phyloP scores from a whole-genome alignment of 2,329 filamentous ascomycete genomes.

The Ophiostoma quercus region DNA sequence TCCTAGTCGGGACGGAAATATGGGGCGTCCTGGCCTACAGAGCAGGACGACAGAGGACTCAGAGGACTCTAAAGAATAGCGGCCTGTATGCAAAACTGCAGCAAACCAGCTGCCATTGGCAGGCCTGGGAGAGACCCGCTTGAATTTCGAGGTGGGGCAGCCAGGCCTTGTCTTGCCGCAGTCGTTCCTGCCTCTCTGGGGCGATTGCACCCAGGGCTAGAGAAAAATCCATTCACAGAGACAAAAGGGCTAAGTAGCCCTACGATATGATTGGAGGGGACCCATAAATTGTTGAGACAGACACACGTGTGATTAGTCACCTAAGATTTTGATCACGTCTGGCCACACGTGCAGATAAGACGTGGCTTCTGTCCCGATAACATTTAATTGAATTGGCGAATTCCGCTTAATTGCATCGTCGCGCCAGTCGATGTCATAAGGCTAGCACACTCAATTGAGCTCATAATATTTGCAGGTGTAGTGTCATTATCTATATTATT shows the following conservation, averaged over 20 bases:
- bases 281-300: neutral
- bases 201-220: neutral
- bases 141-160: constrained; percentile 12
- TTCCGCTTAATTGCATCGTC: neutral
- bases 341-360: neutral
- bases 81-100: neutral
- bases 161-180: constrained; percentile 2
- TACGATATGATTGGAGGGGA: constrained; percentile 29
- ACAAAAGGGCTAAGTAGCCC: constrained; percentile 41
- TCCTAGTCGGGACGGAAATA: constrained; percentile 12
- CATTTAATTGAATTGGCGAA: neutral
- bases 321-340: neutral
- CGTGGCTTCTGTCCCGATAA: neutral
- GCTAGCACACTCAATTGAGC: no score
- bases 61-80: neutral
- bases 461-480: no score
- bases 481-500: constrained; percentile 4
- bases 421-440: no score
- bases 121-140: neutral
- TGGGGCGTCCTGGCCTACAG: neutral
- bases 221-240: constrained; percentile 14
- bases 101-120: constrained; percentile 3
- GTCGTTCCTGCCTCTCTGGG: neutral
- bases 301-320: constrained; percentile 18
- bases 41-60: neutral